phyloP scores from a whole-genome alignment of 2,329 filamentous ascomycete genomes.

The Diaporthe ilicicola region DNA sequence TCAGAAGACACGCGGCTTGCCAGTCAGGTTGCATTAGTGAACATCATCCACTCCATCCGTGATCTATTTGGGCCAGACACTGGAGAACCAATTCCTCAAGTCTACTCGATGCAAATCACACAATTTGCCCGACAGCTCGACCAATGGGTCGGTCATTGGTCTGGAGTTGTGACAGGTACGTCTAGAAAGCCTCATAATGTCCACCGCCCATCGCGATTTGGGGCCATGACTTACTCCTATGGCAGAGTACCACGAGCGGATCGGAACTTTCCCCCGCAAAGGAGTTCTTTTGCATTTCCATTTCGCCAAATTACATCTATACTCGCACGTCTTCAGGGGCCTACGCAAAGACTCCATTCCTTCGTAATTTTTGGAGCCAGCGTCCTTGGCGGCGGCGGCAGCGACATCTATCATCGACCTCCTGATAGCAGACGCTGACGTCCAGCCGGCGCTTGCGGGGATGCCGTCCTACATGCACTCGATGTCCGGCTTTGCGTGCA shows the following conservation, averaged over 20 bases:
- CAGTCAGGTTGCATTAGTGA: slow-evolving; percentile 48
- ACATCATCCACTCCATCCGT: slow-evolving; percentile 63
- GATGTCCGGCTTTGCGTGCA: slow-evolving; percentile 62
- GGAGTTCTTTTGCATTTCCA: slow-evolving; percentile 43
- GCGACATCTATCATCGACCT: slow-evolving; percentile 49
- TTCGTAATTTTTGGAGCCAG: slow-evolving; percentile 28
- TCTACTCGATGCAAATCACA: slow-evolving; percentile 57
- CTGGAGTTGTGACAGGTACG: slow-evolving; percentile 41
- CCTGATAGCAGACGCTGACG: slow-evolving; percentile 45
- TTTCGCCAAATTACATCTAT: slow-evolving; percentile 44
- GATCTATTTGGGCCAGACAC: slow-evolving; percentile 64
- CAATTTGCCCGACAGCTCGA: slow-evolving; percentile 46
- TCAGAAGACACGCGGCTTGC: slow-evolving; percentile 1
- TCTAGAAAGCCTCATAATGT: too few relatives aligned
- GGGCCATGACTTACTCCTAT: background rate
- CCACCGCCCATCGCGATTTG: too few relatives aligned
- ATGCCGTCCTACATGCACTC: slow-evolving; percentile 61
- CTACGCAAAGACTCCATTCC: slow-evolving; percentile 30
- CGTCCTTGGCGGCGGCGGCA: slow-evolving; percentile 36
- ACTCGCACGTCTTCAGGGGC: slow-evolving; percentile 42
- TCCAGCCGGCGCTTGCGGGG: slow-evolving; percentile 46
- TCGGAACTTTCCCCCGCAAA: slow-evolving; percentile 44
- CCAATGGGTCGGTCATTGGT: slow-evolving; percentile 49
- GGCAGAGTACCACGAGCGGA: slow-evolving; percentile 28
- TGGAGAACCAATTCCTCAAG: slow-evolving; percentile 58